These are phyloP conservation scores for Dryas integrifolia DNA, from an alignment of 331 rosid genomes.

Conservation along the genomic window DNA sequence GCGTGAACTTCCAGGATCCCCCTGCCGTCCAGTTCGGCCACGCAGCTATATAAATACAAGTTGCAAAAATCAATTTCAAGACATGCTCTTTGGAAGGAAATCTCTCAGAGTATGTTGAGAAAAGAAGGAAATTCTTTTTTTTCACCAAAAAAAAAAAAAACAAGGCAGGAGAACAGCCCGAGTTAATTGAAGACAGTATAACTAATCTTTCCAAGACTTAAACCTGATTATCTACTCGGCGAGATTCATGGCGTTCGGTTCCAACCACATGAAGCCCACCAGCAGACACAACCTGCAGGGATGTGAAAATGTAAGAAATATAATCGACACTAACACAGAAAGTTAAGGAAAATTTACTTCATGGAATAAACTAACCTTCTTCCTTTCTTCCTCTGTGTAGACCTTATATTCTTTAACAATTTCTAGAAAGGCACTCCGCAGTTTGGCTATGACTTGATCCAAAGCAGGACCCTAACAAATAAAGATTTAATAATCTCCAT, in stretches of 20 bases:
- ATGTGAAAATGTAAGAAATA: slow-evolving; percentile 26
- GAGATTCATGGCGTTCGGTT: slow-evolving; percentile 94
- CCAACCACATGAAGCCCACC: slow-evolving; percentile 98
- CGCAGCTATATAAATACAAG: slow-evolving; percentile 58
- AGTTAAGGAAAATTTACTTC: slow-evolving; percentile 18
- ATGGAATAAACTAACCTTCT: slow-evolving; percentile 53
- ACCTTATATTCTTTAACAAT: slow-evolving; percentile 78
- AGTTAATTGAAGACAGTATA: neutral
- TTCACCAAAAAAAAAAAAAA: neutral
- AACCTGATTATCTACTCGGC: slow-evolving; percentile 95
- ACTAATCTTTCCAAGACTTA: slow-evolving; percentile 5
- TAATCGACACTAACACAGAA: slow-evolving; percentile 23
- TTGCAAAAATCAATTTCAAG: slow-evolving; percentile 23
- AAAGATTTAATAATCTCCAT: slow-evolving; percentile 9
- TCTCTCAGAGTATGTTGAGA: neutral
- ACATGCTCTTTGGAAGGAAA: slow-evolving; percentile 11
- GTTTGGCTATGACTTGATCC: slow-evolving; percentile 76
- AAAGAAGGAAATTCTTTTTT: neutral
- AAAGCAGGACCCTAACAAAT: slow-evolving; percentile 78
- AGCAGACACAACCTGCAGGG: slow-evolving; percentile 77
- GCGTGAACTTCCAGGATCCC: slow-evolving; percentile 97
- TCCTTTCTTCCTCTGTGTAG: slow-evolving; percentile 85
- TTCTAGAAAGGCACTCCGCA: slow-evolving; percentile 73
- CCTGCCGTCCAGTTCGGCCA: slow-evolving; percentile 96
- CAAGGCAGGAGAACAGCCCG: neutral